Evolutionary conservation across 306 rosid genomes (phyloP), one percentile per base, ranked within the genome.

Genomic region (Cicer cuneatum): DNA sequence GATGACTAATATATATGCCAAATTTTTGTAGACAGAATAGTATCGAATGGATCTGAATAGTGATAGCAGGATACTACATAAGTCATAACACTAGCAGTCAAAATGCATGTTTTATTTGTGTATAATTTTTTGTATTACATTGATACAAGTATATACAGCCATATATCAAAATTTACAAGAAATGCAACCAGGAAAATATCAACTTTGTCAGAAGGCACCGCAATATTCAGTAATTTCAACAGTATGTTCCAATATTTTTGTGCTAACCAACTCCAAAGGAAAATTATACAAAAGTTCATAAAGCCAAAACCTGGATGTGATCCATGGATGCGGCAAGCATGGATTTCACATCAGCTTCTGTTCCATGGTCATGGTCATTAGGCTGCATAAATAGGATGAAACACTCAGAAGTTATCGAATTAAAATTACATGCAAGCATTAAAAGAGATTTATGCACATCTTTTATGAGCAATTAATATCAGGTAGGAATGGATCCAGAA

Each of bases 241-340:
- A 57, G 38, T 2, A 40, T 54, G 40, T 62, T 62, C 74, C 48
- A 54, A 64, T 33, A 33, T 9, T 42, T 69, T 74, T 7, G n/a
- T n/a, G n/a, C n/a, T n/a, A n/a, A n/a, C n/a, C n/a, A n/a, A n/a
- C n/a, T n/a, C n/a, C n/a, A n/a, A n/a, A n/a, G n/a, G 16, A 66
- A 76, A 82, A 64, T 29, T 53, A 47, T 5, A 71, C n/a, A 41
- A 43, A 42, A 72, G 16, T 69, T 66, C 57, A 67, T 29, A 18
- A 21, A 73, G 43, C 57, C 66, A 76, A 65, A 79, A 91, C 98
- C 98, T 91, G 93, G 79, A 94, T 94, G 69, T 94, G 93, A 86
- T 94, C 98, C 88, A 69, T 88, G 67, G 95, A 90, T 54, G 69
- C 79, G 68, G 87, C 86, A 78, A 94, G 91, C 96, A 87, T 91